Base-by-base conservation (phyloP, 2,329 filamentous ascomycete species). In the Exophiala alcalophila region DNA sequence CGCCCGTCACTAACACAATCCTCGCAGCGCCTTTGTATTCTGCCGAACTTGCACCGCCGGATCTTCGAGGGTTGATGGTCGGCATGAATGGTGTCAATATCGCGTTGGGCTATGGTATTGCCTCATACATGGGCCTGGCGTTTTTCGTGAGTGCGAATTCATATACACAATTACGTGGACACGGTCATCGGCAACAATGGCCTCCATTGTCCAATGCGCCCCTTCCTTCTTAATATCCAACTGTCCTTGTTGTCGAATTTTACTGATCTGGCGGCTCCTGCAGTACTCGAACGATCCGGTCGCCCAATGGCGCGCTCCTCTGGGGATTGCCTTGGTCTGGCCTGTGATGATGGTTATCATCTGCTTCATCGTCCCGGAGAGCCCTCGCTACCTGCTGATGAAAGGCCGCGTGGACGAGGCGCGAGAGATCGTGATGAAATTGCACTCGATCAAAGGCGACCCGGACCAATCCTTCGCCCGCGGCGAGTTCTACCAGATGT, bases 311-410 rank as follows among this genome's bases (percentile, higher is more conserved):
- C 47, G 50, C 4, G 40, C 30, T 11, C 50, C 50, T 3, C 20
- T 50, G 9, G 50, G 47, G 2, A 41, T 53, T 16, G 47, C 47
- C 2, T 34, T 50, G 2, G 34, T 53, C 6, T 50, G 31, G 31
- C 50, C 50, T 3, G 1, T 56, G 24, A 18, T 55, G 24, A 52
- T 60, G 32, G 34, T 56, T 12, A 16, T 50, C 3, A 52, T 57
- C 0, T 58, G 36, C 10, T 39, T 52, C 3, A 52, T 59, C 40
- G 52, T 57, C 18, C 58, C 58, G 2, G 58, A 60, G 38, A 55
- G 49, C 1, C 58, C 57, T 9, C 44, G 56, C 14, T 59, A 54
- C 27, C 44, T 59, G 8, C 49, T 57, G 44, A 56, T 59, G 56
- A 50, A 57, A 30, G 53, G 52, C 15, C 39, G 46, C 18, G 26